A percentile compares a stretch with the other conserved stretches of the same genome.
phyloP scores from a whole-genome alignment of 768 basidiomycete genomes.

The Cubamyces sp. region DNA sequence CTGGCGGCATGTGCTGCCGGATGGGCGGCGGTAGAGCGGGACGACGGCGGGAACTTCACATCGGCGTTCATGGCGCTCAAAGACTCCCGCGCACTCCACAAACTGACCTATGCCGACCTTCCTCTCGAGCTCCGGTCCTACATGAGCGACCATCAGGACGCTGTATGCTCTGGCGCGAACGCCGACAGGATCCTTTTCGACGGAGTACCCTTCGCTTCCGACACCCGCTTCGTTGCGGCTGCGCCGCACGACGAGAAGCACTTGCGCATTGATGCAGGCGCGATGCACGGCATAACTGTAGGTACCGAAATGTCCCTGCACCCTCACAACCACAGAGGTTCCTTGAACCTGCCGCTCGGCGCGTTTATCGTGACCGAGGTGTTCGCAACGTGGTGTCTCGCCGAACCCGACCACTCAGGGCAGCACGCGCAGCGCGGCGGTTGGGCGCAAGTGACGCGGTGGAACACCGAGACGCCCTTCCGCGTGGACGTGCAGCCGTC shows the following conservation, averaged over 20 bases:
- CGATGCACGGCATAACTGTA: constrained; percentile 64
- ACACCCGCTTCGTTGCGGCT: constrained; percentile 51
- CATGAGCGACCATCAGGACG: constrained; percentile 49
- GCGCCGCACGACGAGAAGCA: constrained; percentile 40
- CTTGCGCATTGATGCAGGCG: constrained; percentile 59
- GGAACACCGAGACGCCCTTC: constrained; percentile 62
- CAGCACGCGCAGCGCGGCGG: constrained; percentile 41
- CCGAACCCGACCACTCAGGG: constrained; percentile 42
- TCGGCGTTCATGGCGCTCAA: constrained; percentile 53
- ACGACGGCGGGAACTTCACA: constrained; percentile 67
- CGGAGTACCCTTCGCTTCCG: constrained; percentile 56
- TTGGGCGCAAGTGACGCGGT: constrained; percentile 57
- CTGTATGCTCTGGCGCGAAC: constrained; percentile 53
- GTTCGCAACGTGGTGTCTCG: constrained; percentile 61
- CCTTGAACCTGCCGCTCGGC: constrained; percentile 57
- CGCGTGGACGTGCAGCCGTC: constrained; percentile 56
- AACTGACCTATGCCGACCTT: constrained; percentile 53
- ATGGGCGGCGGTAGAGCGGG: constrained; percentile 61
- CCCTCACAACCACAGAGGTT: constrained; percentile 61
- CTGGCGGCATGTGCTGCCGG: constrained; percentile 61
- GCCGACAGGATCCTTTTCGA: constrained; percentile 57
- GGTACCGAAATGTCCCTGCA: constrained; percentile 67
- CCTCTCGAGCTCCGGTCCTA: constrained; percentile 45
- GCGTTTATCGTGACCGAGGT: constrained; percentile 55
- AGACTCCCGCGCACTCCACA: constrained; percentile 53